Conservation (phyloP, 2,329 filamentous ascomycete genomes). For the Chaetomiaceae sp. region DNA sequence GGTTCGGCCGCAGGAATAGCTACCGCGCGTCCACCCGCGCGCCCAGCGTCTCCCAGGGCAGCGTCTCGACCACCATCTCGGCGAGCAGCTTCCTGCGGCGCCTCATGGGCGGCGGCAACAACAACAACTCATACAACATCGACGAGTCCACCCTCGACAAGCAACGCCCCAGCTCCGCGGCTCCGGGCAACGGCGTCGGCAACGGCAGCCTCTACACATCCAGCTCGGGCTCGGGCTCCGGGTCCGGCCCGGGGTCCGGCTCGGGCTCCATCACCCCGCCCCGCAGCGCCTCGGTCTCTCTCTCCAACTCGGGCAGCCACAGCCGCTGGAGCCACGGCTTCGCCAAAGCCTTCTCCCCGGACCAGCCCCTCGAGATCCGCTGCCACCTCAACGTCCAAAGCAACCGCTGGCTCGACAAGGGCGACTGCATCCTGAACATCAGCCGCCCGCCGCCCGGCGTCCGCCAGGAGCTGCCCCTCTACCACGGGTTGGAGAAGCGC, state of each 20-base stretch:
- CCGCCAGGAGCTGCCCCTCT: conserved; percentile 54
- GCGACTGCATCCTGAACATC: conserved; percentile 78
- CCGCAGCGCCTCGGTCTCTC: conserved; percentile 55
- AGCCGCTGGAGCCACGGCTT: conserved; percentile 66
- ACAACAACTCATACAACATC: conserved; percentile 73
- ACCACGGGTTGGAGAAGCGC: conserved; percentile 74
- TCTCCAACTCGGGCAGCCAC: conserved; percentile 39
- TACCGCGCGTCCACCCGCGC: conserved; percentile 60
- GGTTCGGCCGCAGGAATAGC: conserved; percentile 61
- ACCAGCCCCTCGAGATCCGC: conserved; percentile 49
- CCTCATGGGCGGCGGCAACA: conserved; percentile 66
- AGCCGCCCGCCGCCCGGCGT: conserved; percentile 65
- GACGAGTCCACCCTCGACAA: conserved; percentile 69
- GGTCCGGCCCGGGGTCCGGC: conserved; percentile 48
- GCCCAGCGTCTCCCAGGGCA: conserved; percentile 66
- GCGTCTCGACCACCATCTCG: conserved; percentile 55
- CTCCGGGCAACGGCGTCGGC: background rate
- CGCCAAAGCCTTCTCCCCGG: conserved; percentile 42
- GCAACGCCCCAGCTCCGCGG: conserved; percentile 48
- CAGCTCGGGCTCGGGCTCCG: conserved; percentile 48
- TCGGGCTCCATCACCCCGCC: conserved; percentile 44
- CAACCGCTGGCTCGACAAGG: conserved; percentile 87
- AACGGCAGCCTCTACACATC: conserved; percentile 56
- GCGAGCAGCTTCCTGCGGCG: conserved; percentile 73
- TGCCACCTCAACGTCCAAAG: conserved; percentile 74